Conservation (phyloP, 2,329 filamentous ascomycete genomes). For the Phialophora verrucosa region DNA sequence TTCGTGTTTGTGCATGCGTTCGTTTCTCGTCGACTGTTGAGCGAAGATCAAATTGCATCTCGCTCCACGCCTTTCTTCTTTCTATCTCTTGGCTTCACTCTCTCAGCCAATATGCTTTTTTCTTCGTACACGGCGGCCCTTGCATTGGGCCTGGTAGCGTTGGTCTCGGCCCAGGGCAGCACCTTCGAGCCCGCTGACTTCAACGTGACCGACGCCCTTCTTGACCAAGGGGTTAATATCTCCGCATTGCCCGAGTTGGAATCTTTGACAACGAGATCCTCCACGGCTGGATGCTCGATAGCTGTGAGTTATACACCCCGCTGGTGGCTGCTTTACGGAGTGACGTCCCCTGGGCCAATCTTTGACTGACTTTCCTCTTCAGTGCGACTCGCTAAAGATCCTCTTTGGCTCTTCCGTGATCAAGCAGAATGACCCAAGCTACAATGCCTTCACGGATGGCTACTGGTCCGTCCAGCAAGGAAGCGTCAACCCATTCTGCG, state of each 20-base stretch:
- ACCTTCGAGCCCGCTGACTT: constrained; percentile 29
- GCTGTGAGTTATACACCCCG: constrained; percentile 13
- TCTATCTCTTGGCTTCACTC: constrained; percentile 1
- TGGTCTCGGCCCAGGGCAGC: constrained; percentile 12
- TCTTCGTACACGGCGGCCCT: constrained; percentile 9
- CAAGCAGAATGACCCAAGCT: constrained; percentile 26
- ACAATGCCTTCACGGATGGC: constrained; percentile 35
- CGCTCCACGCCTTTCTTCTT: constrained; percentile 2
- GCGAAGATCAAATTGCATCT: not conserved
- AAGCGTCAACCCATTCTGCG: constrained; percentile 44
- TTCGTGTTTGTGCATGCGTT: not conserved
- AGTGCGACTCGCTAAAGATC: constrained; percentile 28
- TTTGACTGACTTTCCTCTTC: not conserved
- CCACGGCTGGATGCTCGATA: constrained; percentile 21
- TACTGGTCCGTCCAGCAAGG: constrained; percentile 50
- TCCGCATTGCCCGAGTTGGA: constrained; percentile 21
- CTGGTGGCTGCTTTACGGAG: not conserved
- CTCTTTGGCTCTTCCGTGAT: constrained; percentile 30
- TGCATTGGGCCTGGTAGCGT: constrained; percentile 10
- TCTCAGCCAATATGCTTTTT: constrained; percentile 23
- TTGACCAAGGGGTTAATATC: constrained; percentile 25
- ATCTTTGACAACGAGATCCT: constrained; percentile 17
- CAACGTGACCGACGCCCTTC: constrained; percentile 30
- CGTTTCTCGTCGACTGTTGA: not conserved
- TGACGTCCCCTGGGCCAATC: not conserved